These are phyloP conservation scores for Mycena sp. DNA, from an alignment of 1,284 basidiomycete genomes.

Conservation along the genomic window DNA sequence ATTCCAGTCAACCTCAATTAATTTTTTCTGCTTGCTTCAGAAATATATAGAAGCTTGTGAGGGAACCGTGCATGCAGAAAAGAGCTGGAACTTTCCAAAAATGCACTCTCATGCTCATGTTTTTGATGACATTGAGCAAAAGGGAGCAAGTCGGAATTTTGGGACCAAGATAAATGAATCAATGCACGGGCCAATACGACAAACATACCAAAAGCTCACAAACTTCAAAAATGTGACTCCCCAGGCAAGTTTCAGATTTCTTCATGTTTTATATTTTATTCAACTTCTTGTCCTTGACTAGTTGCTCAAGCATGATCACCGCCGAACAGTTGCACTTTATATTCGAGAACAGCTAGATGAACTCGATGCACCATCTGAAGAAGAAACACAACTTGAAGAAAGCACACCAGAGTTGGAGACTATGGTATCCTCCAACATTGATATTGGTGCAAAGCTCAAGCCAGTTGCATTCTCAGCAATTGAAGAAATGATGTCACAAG, in stretches of 20 bases:
- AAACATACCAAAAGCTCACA: slow-evolving; percentile 36
- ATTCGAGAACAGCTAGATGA: slow-evolving; percentile 12
- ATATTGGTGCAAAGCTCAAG: slow-evolving; percentile 22
- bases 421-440: slow-evolving; percentile 11
- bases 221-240: slow-evolving; percentile 46
- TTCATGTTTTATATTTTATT: background rate
- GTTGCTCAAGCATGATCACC: slow-evolving; percentile 11
- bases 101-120: slow-evolving; percentile 42
- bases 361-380: background rate
- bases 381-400: background rate
- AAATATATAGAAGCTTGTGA: slow-evolving; percentile 15
- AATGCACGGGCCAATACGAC: slow-evolving; percentile 42
- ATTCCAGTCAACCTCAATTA: background rate
- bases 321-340: background rate
- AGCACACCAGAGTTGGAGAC: too few species aligned
- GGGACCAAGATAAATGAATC: slow-evolving; percentile 46
- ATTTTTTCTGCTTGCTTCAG: slow-evolving; percentile 20
- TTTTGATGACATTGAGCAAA: slow-evolving; percentile 42
- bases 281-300: background rate
- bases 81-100: slow-evolving; percentile 50
- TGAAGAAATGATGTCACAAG: background rate
- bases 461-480: background rate
- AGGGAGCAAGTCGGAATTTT: slow-evolving; percentile 43
- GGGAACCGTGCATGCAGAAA: slow-evolving; percentile 18
- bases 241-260: slow-evolving; percentile 40